Evolutionary conservation across 2,329 filamentous ascomycete genomes (phyloP).

Genomic region (Fonsecaea erecta): DNA sequence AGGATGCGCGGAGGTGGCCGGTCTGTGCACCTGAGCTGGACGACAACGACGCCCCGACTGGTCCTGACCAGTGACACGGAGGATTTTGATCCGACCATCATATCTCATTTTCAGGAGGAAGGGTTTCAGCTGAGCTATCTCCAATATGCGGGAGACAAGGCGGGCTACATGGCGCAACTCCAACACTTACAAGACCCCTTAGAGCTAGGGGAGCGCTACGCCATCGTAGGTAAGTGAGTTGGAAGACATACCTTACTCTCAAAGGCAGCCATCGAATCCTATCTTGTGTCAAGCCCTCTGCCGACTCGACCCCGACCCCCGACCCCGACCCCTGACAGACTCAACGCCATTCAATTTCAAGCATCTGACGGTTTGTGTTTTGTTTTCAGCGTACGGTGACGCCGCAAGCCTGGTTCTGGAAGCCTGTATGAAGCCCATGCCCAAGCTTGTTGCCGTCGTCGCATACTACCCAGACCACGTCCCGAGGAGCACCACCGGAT

Average conservation of each 20-base stretch:
- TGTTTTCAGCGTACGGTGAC: conserved; percentile 61
- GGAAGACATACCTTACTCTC: not conserved
- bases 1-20: conserved; percentile 20
- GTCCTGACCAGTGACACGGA: conserved; percentile 38
- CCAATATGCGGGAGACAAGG: conserved; percentile 57
- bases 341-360: not conserved
- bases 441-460: conserved; percentile 63
- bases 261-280: not conserved
- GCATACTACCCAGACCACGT: conserved; percentile 68
- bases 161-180: conserved; percentile 57
- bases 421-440: conserved; percentile 60
- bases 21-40: conserved; percentile 29
- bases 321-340: not conserved
- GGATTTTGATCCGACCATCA: conserved; percentile 59
- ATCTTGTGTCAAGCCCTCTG: not conserved
- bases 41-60: conserved; percentile 28
- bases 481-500: conserved; percentile 52
- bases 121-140: conserved; percentile 65
- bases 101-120: conserved; percentile 63
- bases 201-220: conserved; percentile 64
- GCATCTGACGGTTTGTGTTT: not conserved
- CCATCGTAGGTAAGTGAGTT: conserved; percentile 60
- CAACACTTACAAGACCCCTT: conserved; percentile 59
- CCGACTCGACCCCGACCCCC: not conserved
- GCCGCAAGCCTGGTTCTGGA: conserved; percentile 65